phyloP scores from a whole-genome alignment of 495 filamentous ascomycete species.

The Gamarada debralockiae region DNA sequence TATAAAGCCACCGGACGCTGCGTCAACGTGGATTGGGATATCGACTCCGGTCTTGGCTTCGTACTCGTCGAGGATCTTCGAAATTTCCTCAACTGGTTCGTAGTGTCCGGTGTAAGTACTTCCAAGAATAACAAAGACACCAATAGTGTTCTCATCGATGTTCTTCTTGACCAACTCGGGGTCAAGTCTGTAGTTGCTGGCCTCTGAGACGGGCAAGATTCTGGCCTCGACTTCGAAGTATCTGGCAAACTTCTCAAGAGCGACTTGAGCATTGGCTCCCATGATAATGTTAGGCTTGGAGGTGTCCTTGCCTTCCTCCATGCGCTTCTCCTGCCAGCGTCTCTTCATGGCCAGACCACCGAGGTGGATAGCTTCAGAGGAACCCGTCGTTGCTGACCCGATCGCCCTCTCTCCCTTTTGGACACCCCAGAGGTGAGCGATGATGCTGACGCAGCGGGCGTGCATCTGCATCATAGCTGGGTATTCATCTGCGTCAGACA shows the following conservation, averaged over 20 bases:
- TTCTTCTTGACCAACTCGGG: conserved; percentile 59
- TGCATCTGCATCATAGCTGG: conserved; percentile 72
- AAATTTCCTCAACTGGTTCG: conserved; percentile 69
- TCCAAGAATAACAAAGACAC: conserved; percentile 71
- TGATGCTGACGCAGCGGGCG: conserved; percentile 65
- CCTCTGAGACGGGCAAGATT: conserved; percentile 61
- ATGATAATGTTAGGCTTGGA: conserved; percentile 70
- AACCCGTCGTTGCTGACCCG: conserved; percentile 70
- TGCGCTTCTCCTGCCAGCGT: conserved; percentile 66
- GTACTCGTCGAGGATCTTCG: conserved; percentile 61
- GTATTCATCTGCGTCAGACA: conserved; percentile 71
- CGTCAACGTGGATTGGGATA: conserved; percentile 76
- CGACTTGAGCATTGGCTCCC: conserved; percentile 75
- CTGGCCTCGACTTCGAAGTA: conserved; percentile 78
- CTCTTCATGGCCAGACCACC: conserved; percentile 78
- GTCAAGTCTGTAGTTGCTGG: conserved; percentile 61
- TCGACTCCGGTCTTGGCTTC: conserved; percentile 58
- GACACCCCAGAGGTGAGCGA: conserved; percentile 66
- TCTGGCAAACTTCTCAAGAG: conserved; percentile 67
- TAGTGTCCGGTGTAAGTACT: conserved; percentile 75
- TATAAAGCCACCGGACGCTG: conserved; percentile 67
- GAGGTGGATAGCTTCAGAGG: conserved; percentile 70
- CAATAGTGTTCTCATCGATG: conserved; percentile 76
- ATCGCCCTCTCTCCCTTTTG: conserved; percentile 63
- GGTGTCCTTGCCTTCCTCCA: conserved; percentile 56